Percentiles rank a stretch among this genome's conserved stretches.
phyloP scores from a whole-genome alignment of 2,329 filamentous ascomycete genomes.

The Penicillium sp. region DNA sequence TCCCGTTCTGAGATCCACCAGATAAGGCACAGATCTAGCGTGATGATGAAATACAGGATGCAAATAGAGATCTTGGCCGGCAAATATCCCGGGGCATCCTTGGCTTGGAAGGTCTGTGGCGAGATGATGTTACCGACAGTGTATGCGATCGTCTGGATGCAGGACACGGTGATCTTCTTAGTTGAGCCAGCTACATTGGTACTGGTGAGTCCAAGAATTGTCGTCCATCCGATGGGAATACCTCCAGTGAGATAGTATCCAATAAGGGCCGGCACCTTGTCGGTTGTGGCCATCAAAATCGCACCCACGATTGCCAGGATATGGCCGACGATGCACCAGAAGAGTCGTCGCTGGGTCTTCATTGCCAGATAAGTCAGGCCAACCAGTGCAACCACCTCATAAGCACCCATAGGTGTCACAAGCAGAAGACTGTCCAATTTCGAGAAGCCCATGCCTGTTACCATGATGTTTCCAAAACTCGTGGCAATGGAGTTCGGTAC shows the following conservation, averaged over 20 bases:
- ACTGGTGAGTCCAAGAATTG: conserved; percentile 39
- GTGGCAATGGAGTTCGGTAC: conserved; percentile 41
- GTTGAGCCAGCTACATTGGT: conserved; percentile 41
- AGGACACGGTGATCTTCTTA: conserved; percentile 39
- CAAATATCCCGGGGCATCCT: conserved; percentile 33
- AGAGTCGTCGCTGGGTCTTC: conserved; percentile 37
- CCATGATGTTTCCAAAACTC: conserved; percentile 42
- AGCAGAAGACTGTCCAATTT: conserved; percentile 36
- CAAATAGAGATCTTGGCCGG: conserved; percentile 31
- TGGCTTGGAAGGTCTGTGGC: conserved; percentile 44
- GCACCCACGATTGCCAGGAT: conserved; percentile 40
- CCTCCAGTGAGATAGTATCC: conserved; percentile 43
- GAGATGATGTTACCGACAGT: conserved; percentile 46
- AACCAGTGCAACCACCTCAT: conserved; percentile 39
- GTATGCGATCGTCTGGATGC: conserved; percentile 39
- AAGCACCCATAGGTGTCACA: conserved; percentile 42
- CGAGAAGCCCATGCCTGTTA: conserved; percentile 41
- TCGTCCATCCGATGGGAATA: conserved; percentile 43
- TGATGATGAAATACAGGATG: conserved; percentile 30
- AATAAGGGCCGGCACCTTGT: conserved; percentile 37
- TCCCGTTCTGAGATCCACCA: conserved; percentile 31
- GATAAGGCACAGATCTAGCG: conserved; percentile 33
- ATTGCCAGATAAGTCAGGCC: conserved; percentile 40
- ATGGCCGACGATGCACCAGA: conserved; percentile 39
- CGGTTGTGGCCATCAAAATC: conserved; percentile 42